phyloP scores from a whole-genome alignment of 2,329 filamentous ascomycete species.

The Fusarium scirpi region DNA sequence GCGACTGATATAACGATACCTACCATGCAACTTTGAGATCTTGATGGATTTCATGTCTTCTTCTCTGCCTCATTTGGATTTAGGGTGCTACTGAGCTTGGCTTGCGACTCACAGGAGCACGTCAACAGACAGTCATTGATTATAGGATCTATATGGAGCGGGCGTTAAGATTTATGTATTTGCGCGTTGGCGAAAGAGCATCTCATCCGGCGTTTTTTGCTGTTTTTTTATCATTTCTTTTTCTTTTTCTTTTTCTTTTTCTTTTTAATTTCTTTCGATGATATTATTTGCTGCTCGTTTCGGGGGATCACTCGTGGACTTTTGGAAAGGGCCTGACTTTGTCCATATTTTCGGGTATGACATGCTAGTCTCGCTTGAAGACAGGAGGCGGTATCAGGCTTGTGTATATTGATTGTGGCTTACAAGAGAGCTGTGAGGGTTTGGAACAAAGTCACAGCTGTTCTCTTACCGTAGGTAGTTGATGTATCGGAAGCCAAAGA shows the following conservation, averaged over 20 bases:
- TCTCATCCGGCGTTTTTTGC: constrained; percentile 46
- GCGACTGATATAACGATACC: constrained; percentile 35
- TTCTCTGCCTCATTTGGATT: constrained; percentile 38
- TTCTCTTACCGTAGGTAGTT: constrained; percentile 1
- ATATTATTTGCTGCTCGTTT: constrained; percentile 5
- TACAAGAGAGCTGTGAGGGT: neutral
- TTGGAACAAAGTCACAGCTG: constrained; percentile 2
- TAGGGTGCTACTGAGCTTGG: constrained; percentile 39
- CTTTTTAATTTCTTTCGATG: constrained; percentile 7
- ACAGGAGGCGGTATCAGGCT: neutral
- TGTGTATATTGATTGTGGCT: constrained; percentile 2
- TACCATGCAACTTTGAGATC: constrained; percentile 41
- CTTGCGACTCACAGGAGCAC: constrained; percentile 45
- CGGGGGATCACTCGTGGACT: neutral
- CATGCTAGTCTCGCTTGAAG: neutral
- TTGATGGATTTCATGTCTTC: constrained; percentile 42
- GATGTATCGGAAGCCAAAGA: neutral
- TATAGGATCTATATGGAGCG: constrained; percentile 42
- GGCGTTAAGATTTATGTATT: constrained; percentile 40
- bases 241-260: neutral
- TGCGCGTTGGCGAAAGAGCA: constrained; percentile 33
- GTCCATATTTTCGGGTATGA: constrained; percentile 5
- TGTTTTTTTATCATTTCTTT: neutral
- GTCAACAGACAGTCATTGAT: constrained; percentile 42
- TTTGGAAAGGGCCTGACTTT: neutral